Conservation (phyloP, 2,329 filamentous ascomycete genomes). For the Thielaviopsis populi region DNA sequence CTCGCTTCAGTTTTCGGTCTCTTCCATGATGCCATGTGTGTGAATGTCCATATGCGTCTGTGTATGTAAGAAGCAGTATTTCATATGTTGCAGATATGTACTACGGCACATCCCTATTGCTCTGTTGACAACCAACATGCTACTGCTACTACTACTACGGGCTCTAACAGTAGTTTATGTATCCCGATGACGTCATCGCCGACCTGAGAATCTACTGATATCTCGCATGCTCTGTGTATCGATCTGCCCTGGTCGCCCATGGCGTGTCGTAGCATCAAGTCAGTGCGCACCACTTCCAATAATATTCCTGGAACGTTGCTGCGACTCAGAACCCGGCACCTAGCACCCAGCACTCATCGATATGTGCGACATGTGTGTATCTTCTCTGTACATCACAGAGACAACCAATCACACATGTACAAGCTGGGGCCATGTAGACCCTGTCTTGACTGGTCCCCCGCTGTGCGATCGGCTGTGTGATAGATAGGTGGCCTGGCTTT, state of each 20-base stretch:
- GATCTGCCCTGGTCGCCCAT: not conserved
- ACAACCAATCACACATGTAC: not conserved
- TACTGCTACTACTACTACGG: not conserved
- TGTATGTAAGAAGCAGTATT: not conserved
- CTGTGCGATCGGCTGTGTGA: not conserved
- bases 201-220: not conserved
- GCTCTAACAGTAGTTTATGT: not conserved
- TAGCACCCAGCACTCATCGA: not conserved
- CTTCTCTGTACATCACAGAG: not conserved
- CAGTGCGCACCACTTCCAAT: not conserved
- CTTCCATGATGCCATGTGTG: too few species aligned
- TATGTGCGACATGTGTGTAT: not conserved
- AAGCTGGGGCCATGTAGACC: not conserved
- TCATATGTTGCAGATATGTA: not conserved
- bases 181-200: not conserved
- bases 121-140: not conserved
- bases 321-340: too few species aligned
- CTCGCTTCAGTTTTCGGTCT: too few species aligned
- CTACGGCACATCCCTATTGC: not conserved
- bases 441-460: not conserved
- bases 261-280: not conserved
- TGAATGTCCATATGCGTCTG: too few species aligned
- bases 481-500: not conserved
- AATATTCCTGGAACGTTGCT: too few species aligned
- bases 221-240: not conserved